Conservation (phyloP, 2,329 filamentous ascomycete genomes). For the Sporothrix curviconia region DNA sequence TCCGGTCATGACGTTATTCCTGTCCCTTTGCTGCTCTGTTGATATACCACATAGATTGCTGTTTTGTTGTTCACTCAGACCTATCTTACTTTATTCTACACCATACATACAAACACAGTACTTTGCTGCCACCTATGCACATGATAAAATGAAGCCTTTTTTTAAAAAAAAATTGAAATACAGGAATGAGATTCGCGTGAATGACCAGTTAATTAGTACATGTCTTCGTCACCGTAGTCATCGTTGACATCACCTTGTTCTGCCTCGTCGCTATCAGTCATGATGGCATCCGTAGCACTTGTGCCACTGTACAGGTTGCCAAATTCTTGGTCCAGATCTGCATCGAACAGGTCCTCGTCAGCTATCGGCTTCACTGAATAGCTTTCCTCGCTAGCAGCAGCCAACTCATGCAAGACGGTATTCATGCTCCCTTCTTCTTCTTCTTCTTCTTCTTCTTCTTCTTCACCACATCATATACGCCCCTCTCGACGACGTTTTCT, state of each 20-base stretch:
- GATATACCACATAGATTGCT: slow-evolving; percentile 2
- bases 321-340: not conserved
- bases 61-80: not conserved
- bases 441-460: not conserved
- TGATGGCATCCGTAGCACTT: not conserved
- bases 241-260: not conserved
- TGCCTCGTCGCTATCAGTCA: not conserved
- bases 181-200: not conserved
- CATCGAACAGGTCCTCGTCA: not conserved
- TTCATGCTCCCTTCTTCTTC: not conserved
- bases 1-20: not conserved
- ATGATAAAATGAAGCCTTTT: not conserved
- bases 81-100: not conserved
- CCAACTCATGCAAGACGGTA: not conserved
- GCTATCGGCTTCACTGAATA: not conserved
- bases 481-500: not conserved
- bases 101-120: not conserved
- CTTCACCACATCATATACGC: not conserved
- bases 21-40: not conserved
- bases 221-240: not conserved
- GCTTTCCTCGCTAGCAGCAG: no score
- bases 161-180: not conserved
- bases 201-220: not conserved
- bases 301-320: not conserved
- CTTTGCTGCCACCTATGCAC: not conserved